Conservation (phyloP, 192 early-diverging fungal species). For the Podila clonocystis region DNA sequence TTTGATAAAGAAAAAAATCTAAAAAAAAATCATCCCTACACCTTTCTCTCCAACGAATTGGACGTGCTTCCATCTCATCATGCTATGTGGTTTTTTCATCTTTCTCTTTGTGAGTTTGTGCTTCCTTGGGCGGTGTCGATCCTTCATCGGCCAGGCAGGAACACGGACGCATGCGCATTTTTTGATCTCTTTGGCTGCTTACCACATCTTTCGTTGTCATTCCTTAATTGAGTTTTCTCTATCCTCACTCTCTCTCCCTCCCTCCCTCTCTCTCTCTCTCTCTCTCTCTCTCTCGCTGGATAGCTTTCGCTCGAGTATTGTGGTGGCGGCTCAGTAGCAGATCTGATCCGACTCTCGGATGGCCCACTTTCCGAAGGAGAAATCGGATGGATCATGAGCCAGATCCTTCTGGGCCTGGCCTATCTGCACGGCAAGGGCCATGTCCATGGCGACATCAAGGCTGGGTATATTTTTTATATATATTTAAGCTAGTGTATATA, state of each 20-base stretch:
- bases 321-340: conserved; percentile 33
- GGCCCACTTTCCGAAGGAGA: conserved; percentile 32
- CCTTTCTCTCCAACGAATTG: no score
- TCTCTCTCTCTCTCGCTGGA: no score
- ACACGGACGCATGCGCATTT: not conserved
- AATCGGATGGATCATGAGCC: conserved; percentile 47
- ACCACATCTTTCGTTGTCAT: not conserved
- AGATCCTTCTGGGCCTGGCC: conserved; percentile 25
- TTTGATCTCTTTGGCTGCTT: not conserved
- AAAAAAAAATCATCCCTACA: not conserved
- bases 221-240: not conserved
- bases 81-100: not conserved
- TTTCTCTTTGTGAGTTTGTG: not conserved
- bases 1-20: no score
- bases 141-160: not conserved
- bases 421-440: conserved; percentile 37
- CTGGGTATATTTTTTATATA: conserved; percentile 9
- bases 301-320: conserved; percentile 35
- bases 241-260: not conserved
- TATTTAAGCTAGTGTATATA: not conserved
- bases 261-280: no score
- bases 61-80: no score
- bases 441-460: conserved; percentile 47
- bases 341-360: conserved; percentile 39
- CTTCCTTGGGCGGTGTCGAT: not conserved